Evolutionary conservation across 306 rosid genomes (phyloP).

Genomic region (Boehmeria nivea): DNA sequence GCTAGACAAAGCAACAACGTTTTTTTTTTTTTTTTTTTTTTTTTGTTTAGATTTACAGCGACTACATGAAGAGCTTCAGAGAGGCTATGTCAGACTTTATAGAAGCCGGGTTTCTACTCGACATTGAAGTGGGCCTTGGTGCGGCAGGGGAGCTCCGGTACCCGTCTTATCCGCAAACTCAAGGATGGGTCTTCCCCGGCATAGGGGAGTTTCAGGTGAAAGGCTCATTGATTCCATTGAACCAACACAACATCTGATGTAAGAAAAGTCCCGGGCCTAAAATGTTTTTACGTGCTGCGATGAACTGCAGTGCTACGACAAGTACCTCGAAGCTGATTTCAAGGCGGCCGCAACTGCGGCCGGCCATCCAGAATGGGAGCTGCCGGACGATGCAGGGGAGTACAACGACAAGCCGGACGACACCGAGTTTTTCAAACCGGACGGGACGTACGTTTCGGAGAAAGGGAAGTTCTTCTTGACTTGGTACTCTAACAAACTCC

Average conservation of each 20-base stretch:
- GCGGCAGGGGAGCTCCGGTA: constrained; percentile 93
- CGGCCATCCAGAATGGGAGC: constrained; percentile 83
- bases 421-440: constrained; percentile 61
- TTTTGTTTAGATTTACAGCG: constrained; percentile 52
- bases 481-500: constrained; percentile 80
- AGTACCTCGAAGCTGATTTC: constrained; percentile 70
- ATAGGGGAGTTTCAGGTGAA: constrained; percentile 93
- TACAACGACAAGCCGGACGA: constrained; percentile 63
- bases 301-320: constrained; percentile 71
- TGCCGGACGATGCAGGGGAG: constrained; percentile 74
- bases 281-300: constrained; percentile 1
- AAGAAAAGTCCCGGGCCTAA: neutral
- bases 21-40: neutral
- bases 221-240: neutral
- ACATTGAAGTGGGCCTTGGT: constrained; percentile 91
- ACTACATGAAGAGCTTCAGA: constrained; percentile 77
- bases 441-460: constrained; percentile 61
- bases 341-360: constrained; percentile 47
- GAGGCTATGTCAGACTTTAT: constrained; percentile 66
- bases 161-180: constrained; percentile 55
- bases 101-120: constrained; percentile 61
- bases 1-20: too few species aligned
- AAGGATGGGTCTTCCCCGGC: constrained; percentile 86
- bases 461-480: constrained; percentile 72
- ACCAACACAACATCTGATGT: too few species aligned